Evolutionary conservation across 2,329 filamentous ascomycete species (phyloP), one percentile per base, ranked within the genome.

Genomic region (Stemphylium beticola): DNA sequence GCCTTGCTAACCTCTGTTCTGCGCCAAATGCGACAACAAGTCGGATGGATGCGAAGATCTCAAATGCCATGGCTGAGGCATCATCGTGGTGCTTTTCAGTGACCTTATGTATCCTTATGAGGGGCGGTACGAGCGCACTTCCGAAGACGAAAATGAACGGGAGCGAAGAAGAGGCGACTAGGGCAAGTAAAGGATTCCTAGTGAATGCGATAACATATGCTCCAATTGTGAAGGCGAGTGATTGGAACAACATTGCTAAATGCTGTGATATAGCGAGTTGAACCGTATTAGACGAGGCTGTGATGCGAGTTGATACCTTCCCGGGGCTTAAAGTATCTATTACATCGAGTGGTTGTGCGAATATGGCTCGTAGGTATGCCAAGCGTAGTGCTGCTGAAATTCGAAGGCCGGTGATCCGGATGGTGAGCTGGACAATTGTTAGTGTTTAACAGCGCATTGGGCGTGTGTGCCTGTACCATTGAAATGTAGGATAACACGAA

Each of bases 241-340:
- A 60, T 47, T 76, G 74, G 11, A 77, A 73, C n/a, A 82, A 75
- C 48, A 81, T 79, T 0, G 80, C 68, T 3, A 85, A 69, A 49
- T 81, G 79, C 58, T 84, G 82, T 0, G 81, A 83, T 14, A 84
- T 79, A 17, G 81, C 82, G 20, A 81, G 73, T 53, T 85, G 83
- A 14, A 85, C 76, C 0, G 78, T 79, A 57, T 84, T 84, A 31
- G 81, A 78, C 0, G 80, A 79, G 0, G 78, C 77, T 0, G 82
- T 84, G 60, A 85, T 82, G 1, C 81, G 78, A 39, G 79, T 80
- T 0, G 79, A 78, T 12, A 82, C 79, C n/a, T 78, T 77, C 12
- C 82, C 82, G 0, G 80, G 69, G 1, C 81, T 80, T 24, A 83
- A 70, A 15, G 78, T 75, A 22, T 69, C 82, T 14, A 85, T 72